Evolutionary conservation across 495 filamentous ascomycete genomes (phyloP), one percentile per base, ranked within the genome.

Genomic region (Elaphomyces granulatus): DNA sequence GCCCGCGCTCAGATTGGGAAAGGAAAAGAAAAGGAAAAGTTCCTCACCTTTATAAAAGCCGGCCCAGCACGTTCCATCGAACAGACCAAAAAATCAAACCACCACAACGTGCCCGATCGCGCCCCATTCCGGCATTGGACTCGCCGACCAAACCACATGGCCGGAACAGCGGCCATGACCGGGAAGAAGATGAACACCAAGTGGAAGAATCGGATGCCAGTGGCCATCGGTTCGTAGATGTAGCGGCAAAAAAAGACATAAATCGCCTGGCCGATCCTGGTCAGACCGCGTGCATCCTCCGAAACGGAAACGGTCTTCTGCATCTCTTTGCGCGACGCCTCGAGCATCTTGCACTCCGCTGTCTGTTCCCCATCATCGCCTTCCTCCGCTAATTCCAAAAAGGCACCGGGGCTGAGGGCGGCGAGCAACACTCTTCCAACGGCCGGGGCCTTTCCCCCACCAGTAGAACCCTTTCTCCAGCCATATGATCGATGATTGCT

Each of bases 41-140:
- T 9, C 21, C 56, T 20, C 61, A 90, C 87, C 76, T 99, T 99
- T 64, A 99, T 96, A 51, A 96, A 99, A 0, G 92, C 87, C 23
- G 92, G 87, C 4, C 92, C 92, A 23, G 87, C 86, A 43, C 77
- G 72, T 59, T 99, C 92, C 92, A 99, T 95, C 2, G 78, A 68
- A 38, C 68, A 72, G 4, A 96, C 84, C 31, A 99, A 56, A 53
- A 94, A 93, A 1, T 62, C 67, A 65, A 94, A 96, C 92, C 90
- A 99, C 87, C 84, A 94, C 9, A 96, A 45, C 8, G 87, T 85
- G 14, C 90, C 92, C 14, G 60, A 63, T 33, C 82, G 71, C 54
- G 87, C 80, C 40, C 78, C 73, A 47, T 79, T 74, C 32, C 66
- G 68, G n/a, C 71, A 61, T 3, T 69, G 61, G 43, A 71, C 53